Evolutionary conservation across 2,329 filamentous ascomycete species (phyloP), one percentile per base, ranked within the genome.

Genomic region (Bipolaris gigantea): DNA sequence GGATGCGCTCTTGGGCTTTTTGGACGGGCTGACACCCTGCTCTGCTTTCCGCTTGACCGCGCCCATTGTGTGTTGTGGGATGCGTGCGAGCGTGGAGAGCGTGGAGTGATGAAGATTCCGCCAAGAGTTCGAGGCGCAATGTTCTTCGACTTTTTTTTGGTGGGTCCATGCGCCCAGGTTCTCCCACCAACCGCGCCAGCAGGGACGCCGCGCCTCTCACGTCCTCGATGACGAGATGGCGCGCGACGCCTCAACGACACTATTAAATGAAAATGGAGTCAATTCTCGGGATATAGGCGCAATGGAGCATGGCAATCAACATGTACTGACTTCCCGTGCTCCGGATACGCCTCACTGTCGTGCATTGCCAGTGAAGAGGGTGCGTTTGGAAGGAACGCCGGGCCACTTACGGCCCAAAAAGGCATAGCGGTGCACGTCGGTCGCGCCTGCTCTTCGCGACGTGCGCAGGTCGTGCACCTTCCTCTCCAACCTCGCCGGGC

Each of bases 41-140:
- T 76, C 76, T 52, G 78, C 78, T 59, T 79, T 79, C 51, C 79
- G 69, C 67, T 80, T 80, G 13, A 75, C 64, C 25, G 76, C 71
- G 57, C 75, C 76, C 78, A 80, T 80, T 42, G 52, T 58, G 56
- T 49, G 50, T 38, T 34, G 53, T 35, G 15, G 23, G 25, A n/a
- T 40, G 38, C 44, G 44, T 42, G 43, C 45, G 13, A 39, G 33
- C 27, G 44, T 44, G 39, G 40, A 48, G 44, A 39, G 35, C 15
- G 35, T 56, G 32, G 42, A 51, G 48, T 52, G 50, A 32, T 50
- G 52, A 57, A 57, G 51, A 52, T 60, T 55, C 48, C 55, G 59
- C 57, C 60, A 65, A 64, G 59, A 61, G 54, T 61, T 62, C 47
- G 52, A 48, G 48, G 25, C 39, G 41, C 42, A 53, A 44, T 46